Evolutionary conservation across 371 early-diverging fungal genomes (phyloP), one percentile per base, ranked within the genome.

Genomic region (Mucor lusitanicus): DNA sequence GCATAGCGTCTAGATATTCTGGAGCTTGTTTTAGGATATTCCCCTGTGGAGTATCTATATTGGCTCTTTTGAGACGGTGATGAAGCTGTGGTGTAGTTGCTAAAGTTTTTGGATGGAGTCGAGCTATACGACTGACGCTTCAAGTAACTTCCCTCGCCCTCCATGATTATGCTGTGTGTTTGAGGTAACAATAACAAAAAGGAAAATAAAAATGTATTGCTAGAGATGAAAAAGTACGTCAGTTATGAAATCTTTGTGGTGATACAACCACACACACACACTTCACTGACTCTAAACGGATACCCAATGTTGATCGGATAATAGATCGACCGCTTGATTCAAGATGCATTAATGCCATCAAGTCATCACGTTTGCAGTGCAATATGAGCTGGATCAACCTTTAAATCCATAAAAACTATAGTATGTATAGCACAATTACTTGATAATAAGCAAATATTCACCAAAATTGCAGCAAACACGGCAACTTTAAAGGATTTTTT

Each of bases 1-100:
- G 72, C 72, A 58, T 68, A 72, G 25, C 50, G 59, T 30, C 72
- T 39, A 3, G 42, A n/a, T 42, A 32, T 30, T 19, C 27, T 44
- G 17, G 63, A 40, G 21, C 32, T 28, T 8, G 56, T 56, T 17
- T 33, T 56, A 3, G 33, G 19, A 32, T 28, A 33, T 32, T 28
- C 30, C 32, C 32, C 32, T 28, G 63, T 54, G 28, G 63, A 63
- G 53, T 63, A 54, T 23, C 54, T 13, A 63, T 63, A 28, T 9
- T 56, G 56, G 2, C 19, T 32, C n/a, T 56, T 56, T 27, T 27
- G 53, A 8, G 27, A 53, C 1, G 56, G 56, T n/a, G 56, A 30
- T n/a, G 37, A 35, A 12, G 37, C 37, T 12, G 30, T 33, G n/a
- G 30, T 17, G 13, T 32, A 32, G 33, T 33, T 56, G 32, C 19